Evolutionary conservation across 2,329 filamentous ascomycete genomes (phyloP).

Genomic region (Colletotrichum spaethianum): DNA sequence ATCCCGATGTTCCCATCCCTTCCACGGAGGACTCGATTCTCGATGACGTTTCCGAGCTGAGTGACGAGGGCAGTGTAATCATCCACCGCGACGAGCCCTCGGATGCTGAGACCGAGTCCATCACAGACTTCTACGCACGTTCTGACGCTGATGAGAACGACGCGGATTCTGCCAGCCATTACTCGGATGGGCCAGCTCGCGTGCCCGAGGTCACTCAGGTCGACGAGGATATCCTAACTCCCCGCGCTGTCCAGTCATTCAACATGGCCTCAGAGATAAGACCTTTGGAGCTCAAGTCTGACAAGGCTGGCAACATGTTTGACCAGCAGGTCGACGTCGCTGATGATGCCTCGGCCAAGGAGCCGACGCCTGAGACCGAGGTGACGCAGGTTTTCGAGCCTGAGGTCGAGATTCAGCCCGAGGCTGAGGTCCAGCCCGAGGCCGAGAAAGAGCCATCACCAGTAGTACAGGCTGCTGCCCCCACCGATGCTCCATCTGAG

Average conservation of each 20-base stretch:
- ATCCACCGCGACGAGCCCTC: conserved; percentile 78
- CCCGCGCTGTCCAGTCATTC: conserved; percentile 56
- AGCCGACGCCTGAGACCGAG: conserved; percentile 23
- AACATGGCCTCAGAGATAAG: conserved; percentile 36
- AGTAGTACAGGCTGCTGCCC: conserved; percentile 41
- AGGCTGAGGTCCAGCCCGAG: neutral
- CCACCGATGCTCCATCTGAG: conserved; percentile 50
- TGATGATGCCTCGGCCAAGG: conserved; percentile 18
- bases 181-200: conserved; percentile 58
- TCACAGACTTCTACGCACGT: conserved; percentile 76
- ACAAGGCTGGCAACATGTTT: conserved; percentile 43
- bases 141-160: conserved; percentile 65
- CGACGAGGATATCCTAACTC: conserved; percentile 66
- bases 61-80: conserved; percentile 71
- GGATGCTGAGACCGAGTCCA: conserved; percentile 75
- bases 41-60: conserved; percentile 50
- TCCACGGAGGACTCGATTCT: conserved; percentile 82
- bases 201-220: conserved; percentile 33
- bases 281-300: conserved; percentile 38
- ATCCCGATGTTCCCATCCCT: conserved; percentile 92
- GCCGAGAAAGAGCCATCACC: conserved; percentile 41
- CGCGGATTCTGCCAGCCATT: conserved; percentile 70
- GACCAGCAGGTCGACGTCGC: conserved; percentile 44
- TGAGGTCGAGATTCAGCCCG: neutral
- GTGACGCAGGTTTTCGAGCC: conserved; percentile 17